phyloP scores from a whole-genome alignment of 2,329 filamentous ascomycete species.

The Proliferodiscus dingleyae region DNA sequence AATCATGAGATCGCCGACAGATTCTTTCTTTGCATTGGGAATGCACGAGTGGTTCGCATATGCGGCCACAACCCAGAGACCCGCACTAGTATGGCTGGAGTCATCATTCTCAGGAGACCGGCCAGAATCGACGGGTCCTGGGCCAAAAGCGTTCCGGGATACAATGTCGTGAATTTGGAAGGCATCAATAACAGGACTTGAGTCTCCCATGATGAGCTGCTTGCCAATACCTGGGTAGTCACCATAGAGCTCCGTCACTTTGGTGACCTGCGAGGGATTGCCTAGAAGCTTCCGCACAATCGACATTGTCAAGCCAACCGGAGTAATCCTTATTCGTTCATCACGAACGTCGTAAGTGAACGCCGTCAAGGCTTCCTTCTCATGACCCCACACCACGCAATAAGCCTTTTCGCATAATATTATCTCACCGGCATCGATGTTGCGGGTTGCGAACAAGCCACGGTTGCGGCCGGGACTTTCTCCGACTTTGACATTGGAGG shows the following conservation, averaged over 20 bases:
- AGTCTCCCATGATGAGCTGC: slow-evolving; percentile 31
- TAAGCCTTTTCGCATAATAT: slow-evolving; percentile 55
- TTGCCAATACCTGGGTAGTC: slow-evolving; percentile 31
- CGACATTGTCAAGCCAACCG: slow-evolving; percentile 27
- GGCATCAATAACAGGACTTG: slow-evolving; percentile 40
- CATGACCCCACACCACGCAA: slow-evolving; percentile 25
- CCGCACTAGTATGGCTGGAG: slow-evolving; percentile 27
- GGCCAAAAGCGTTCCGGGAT: slow-evolving; percentile 40
- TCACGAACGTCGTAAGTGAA: slow-evolving; percentile 28
- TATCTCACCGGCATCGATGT: slow-evolving; percentile 44
- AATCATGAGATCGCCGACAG: slow-evolving; percentile 51
- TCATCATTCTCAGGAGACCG: slow-evolving; percentile 25
- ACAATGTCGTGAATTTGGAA: slow-evolving; percentile 43
- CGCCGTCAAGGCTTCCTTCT: slow-evolving; percentile 28
- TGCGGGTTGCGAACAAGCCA: slow-evolving; percentile 46
- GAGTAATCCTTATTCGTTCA: slow-evolving; percentile 12
- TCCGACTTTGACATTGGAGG: slow-evolving; percentile 38
- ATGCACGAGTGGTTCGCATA: slow-evolving; percentile 50
- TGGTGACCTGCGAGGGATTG: slow-evolving; percentile 31
- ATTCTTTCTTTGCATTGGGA: slow-evolving; percentile 41
- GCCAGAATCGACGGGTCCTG: slow-evolving; percentile 15
- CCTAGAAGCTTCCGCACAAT: slow-evolving; percentile 34
- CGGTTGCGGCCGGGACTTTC: slow-evolving; percentile 39
- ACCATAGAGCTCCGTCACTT: slow-evolving; percentile 30
- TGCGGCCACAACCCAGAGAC: slow-evolving; percentile 45